Percentiles rank a stretch among this genome's conserved stretches.
Conservation (phyloP, 352 stramenopile species). For the Phytophthora pistaciae region DNA sequence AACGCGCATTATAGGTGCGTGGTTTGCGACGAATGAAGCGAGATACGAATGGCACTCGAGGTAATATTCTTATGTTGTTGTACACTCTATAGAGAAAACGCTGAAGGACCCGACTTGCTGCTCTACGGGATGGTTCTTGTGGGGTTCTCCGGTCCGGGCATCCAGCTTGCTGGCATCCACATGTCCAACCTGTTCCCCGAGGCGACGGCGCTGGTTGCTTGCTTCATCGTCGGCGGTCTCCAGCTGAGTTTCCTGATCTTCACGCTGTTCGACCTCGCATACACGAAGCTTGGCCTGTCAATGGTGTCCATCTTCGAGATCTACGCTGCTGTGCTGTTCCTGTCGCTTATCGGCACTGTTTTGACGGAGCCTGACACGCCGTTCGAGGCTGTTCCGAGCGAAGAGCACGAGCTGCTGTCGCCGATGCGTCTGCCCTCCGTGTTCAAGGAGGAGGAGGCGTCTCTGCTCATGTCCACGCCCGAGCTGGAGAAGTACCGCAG, state of each 20-base stretch:
- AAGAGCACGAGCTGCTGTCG: conserved; percentile 60
- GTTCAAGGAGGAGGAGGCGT: conserved; percentile 67
- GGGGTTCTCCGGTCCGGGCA: conserved; percentile 67
- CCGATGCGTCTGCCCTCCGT: conserved; percentile 63
- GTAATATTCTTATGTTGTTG: not conserved
- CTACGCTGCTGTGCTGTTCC: conserved; percentile 59
- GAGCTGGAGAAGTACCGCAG: conserved; percentile 52
- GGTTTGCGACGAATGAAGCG: not conserved
- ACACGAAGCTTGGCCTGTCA: conserved; percentile 44
- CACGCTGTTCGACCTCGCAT: conserved; percentile 66
- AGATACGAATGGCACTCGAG: not conserved
- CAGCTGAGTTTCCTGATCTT: conserved; percentile 84
- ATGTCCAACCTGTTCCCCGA: conserved; percentile 82
- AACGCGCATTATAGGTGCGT: conserved; percentile 50
- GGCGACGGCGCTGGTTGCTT: conserved; percentile 70
- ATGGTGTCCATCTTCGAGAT: conserved; percentile 59
- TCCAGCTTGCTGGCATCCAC: conserved; percentile 78
- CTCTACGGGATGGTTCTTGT: conserved; percentile 72
- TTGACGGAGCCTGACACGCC: conserved; percentile 67
- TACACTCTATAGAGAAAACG: conserved; percentile 24
- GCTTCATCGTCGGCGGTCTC: conserved; percentile 74
- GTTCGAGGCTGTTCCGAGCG: conserved; percentile 39
- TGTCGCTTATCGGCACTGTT: conserved; percentile 61
- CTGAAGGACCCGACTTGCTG: conserved; percentile 49
- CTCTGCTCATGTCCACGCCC: conserved; percentile 58